phyloP scores from a whole-genome alignment of 2,329 filamentous ascomycete species.

The Penicillium griseofulvum region DNA sequence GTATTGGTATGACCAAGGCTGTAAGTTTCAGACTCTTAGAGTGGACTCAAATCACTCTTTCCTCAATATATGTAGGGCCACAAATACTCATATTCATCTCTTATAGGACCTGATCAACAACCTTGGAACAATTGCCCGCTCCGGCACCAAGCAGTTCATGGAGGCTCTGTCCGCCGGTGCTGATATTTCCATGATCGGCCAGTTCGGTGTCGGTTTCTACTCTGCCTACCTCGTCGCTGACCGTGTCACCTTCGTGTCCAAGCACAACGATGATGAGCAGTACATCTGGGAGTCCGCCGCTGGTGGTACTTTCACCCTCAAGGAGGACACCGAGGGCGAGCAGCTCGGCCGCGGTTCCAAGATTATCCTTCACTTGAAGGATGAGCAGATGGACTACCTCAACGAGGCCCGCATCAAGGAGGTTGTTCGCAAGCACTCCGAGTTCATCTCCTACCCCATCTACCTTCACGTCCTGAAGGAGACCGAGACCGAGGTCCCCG shows the following conservation, averaged over 20 bases:
- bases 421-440: conserved; percentile 99
- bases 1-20: conserved; percentile 99
- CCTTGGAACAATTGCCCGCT: conserved; percentile 98
- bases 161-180: conserved; percentile 97
- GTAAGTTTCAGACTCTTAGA: conserved; percentile 57
- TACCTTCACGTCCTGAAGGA: conserved; percentile 99
- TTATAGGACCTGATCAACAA: conserved; percentile 97
- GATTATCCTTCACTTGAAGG: conserved; percentile 98
- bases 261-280: conserved; percentile 99
- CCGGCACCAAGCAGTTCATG: conserved; percentile 99
- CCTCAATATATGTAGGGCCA: not conserved
- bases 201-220: conserved; percentile 99
- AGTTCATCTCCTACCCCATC: conserved; percentile 99
- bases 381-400: conserved; percentile 97
- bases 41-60: not conserved
- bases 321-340: conserved; percentile 85
- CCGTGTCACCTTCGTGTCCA: conserved; percentile 90
- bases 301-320: conserved; percentile 94
- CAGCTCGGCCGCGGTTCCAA: conserved; percentile 91
- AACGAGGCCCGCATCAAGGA: conserved; percentile 99
- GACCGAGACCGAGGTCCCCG: conserved; percentile 97
- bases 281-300: conserved; percentile 99
- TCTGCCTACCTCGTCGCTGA: conserved; percentile 99
- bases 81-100: not conserved
- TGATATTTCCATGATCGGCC: conserved; percentile 99